A percentile compares a stretch with the other conserved stretches of the same genome.
Conservation (phyloP, 2,329 filamentous ascomycete species). For the Cladophialophora exuberans region DNA sequence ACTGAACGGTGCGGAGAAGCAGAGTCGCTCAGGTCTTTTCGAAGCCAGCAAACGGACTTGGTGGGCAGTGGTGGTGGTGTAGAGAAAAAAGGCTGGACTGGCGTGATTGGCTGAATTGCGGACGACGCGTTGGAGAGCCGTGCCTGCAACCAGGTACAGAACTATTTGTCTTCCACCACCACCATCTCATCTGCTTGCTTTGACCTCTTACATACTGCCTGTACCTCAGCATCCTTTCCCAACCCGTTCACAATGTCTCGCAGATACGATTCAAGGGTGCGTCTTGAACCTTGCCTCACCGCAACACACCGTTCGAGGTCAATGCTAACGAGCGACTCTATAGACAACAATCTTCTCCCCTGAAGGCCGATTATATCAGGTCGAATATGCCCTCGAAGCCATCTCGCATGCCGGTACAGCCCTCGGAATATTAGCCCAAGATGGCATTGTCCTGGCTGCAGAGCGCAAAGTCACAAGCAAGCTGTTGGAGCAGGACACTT, state of each 20-base stretch:
- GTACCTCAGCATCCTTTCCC: not conserved
- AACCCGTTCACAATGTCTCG: conserved; percentile 73
- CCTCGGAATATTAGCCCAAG: conserved; percentile 93
- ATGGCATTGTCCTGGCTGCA: conserved; percentile 96
- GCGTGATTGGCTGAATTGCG: conserved; percentile 22
- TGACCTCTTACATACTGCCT: conserved; percentile 2
- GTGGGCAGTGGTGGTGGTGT: not conserved
- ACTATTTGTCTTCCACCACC: conserved; percentile 1
- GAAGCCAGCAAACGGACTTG: too few species aligned
- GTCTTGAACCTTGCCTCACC: conserved; percentile 46
- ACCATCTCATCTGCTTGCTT: conserved; percentile 1
- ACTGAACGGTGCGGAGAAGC: too few species aligned
- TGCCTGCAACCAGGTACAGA: conserved; percentile 19
- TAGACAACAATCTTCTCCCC: conserved; percentile 99
- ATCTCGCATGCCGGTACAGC: conserved; percentile 98
- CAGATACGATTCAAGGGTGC: conserved; percentile 94
- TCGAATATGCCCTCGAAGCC: conserved; percentile 98
- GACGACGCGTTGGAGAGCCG: conserved; percentile 25
- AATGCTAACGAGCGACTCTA: conserved; percentile 30
- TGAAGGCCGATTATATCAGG: conserved; percentile 96
- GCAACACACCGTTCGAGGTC: too few species aligned
- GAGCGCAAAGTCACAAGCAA: conserved; percentile 99
- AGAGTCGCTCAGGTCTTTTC: too few species aligned
- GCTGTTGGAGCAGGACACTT: conserved; percentile 98
- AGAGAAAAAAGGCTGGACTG: conserved; percentile 9